Conservation (phyloP, 164 flowering plant species). For the Sextonia rubra region DNA sequence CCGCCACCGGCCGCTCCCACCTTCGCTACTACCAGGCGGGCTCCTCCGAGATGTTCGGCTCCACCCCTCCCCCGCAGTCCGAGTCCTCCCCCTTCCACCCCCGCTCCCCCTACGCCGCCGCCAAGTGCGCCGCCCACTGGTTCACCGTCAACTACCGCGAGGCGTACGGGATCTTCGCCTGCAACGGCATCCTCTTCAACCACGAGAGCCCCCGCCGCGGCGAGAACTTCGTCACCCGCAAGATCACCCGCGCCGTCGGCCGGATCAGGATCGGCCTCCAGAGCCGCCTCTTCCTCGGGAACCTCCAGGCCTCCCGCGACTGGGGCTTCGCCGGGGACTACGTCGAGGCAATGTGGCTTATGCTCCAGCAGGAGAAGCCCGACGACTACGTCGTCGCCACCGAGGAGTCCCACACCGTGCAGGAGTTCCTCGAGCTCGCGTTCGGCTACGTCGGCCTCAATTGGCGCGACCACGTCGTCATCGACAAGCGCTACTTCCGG, state of each 20-base stretch:
- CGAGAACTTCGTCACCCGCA: conserved; percentile 89
- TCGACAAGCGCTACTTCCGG: conserved; percentile 89
- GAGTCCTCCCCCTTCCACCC: conserved; percentile 89
- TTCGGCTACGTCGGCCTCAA: conserved; percentile 91
- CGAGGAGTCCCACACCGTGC: conserved; percentile 88
- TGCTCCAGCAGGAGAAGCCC: conserved; percentile 94
- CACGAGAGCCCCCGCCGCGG: conserved; percentile 90
- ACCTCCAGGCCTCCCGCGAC: conserved; percentile 76
- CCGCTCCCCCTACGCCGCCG: conserved; percentile 87
- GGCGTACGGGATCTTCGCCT: conserved; percentile 83
- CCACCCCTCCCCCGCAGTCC: conserved; percentile 87
- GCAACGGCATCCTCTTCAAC: conserved; percentile 88
- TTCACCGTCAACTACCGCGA: conserved; percentile 93
- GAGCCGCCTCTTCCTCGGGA: conserved; percentile 84
- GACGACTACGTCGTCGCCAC: conserved; percentile 97
- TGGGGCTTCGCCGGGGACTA: conserved; percentile 99
- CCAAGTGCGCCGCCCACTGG: conserved; percentile 97
- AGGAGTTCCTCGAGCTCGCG: conserved; percentile 84
- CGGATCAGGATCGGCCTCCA: conserved; percentile 85
- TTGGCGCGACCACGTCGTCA: conserved; percentile 89
- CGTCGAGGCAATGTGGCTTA: conserved; percentile 99
- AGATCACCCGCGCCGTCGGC: conserved; percentile 89
- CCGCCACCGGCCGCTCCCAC: conserved; percentile 59
- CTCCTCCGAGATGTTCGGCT: conserved; percentile 91
- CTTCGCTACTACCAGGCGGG: conserved; percentile 89